Percentiles rank a stretch among this genome's conserved stretches.
Conservation (phyloP, 495 filamentous ascomycete species). For the Penicillium coprophilum region DNA sequence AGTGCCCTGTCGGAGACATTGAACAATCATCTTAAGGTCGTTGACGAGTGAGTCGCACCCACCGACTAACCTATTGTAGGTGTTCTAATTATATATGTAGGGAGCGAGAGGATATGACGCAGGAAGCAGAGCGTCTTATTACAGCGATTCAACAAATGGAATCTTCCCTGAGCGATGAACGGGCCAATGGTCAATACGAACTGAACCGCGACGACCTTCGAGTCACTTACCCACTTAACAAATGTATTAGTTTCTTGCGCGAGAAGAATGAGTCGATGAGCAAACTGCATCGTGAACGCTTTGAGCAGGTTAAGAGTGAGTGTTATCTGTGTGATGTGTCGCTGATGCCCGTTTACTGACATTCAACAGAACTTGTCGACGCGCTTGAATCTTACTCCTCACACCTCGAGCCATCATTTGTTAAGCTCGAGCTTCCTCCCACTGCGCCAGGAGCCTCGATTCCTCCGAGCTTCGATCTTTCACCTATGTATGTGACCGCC, state of each 20-base stretch:
- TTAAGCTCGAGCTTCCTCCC: conserved; percentile 79
- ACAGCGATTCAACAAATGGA: conserved; percentile 91
- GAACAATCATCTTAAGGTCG: conserved; percentile 75
- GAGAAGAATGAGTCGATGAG: conserved; percentile 80
- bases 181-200: conserved; percentile 58
- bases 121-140: conserved; percentile 85
- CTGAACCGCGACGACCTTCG: conserved; percentile 64
- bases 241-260: conserved; percentile 74
- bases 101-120: conserved; percentile 83
- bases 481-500: conserved; percentile 78
- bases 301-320: conserved; percentile 91
- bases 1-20: conserved; percentile 82
- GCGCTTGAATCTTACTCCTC: conserved; percentile 93
- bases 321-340: not conserved
- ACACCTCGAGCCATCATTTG: conserved; percentile 83
- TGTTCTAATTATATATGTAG: conserved; percentile 35
- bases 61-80: not conserved
- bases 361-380: conserved; percentile 73
- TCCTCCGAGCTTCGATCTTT: conserved; percentile 81
- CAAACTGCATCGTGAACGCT: conserved; percentile 82
- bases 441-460: conserved; percentile 71
- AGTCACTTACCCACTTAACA: conserved; percentile 75
- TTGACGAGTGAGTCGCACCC: conserved; percentile 58
- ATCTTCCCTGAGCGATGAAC: conserved; percentile 75
- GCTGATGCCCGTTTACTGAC: conserved; percentile 27